Conservation (phyloP, 352 stramenopile genomes). For the Phytophthora meadii region DNA sequence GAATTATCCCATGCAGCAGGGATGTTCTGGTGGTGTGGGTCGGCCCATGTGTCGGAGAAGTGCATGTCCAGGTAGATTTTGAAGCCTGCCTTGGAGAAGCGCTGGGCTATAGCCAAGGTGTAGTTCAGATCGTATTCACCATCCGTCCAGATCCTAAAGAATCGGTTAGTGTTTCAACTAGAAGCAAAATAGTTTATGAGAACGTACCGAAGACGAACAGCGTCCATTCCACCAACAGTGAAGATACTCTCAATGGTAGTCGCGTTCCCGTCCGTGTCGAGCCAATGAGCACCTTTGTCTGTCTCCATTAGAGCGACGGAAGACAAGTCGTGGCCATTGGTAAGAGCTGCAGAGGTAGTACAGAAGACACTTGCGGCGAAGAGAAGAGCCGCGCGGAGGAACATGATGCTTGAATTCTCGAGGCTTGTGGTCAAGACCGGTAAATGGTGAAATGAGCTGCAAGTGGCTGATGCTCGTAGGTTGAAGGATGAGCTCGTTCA, state of each 20-base stretch:
- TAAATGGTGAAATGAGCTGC: slow-evolving; percentile 28
- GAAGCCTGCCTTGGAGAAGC: slow-evolving; percentile 39
- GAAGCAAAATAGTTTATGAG: background rate
- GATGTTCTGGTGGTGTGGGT: slow-evolving; percentile 35
- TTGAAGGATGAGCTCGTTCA: background rate
- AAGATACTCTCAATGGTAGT: slow-evolving; percentile 42
- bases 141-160: slow-evolving; percentile 35
- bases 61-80: slow-evolving; percentile 53
- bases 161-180: background rate
- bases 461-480: background rate
- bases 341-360: slow-evolving; percentile 16
- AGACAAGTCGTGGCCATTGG: slow-evolving; percentile 43
- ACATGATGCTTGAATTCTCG: slow-evolving; percentile 12
- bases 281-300: slow-evolving; percentile 27
- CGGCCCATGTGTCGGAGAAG: slow-evolving; percentile 46
- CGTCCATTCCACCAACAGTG: slow-evolving; percentile 31
- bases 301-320: slow-evolving; percentile 40
- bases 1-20: slow-evolving; percentile 36
- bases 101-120: slow-evolving; percentile 31
- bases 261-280: slow-evolving; percentile 24
- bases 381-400: slow-evolving; percentile 20
- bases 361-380: slow-evolving; percentile 16
- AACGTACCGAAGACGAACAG: slow-evolving; percentile 32
- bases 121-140: slow-evolving; percentile 38
- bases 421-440: slow-evolving; percentile 5